These are phyloP conservation scores for Aspergillus piperis DNA, from an alignment of 2,329 filamentous ascomycete genomes.

Conservation along the genomic window DNA sequence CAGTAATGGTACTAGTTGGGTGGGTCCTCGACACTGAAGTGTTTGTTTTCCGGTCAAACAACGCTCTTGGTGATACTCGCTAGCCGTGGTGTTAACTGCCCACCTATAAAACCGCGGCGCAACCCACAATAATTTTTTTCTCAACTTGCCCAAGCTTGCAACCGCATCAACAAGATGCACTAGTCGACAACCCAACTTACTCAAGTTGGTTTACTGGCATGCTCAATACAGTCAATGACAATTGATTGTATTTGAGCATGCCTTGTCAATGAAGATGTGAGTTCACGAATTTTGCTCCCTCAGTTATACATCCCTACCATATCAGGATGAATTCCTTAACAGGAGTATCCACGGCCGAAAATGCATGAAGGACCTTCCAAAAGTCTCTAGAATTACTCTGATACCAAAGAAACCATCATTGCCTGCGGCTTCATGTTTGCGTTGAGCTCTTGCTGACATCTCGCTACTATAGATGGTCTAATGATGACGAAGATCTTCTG, in stretches of 20 bases:
- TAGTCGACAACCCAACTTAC: neutral
- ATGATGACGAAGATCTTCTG: conserved; percentile 1
- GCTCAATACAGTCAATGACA: neutral
- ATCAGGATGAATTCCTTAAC: too few relatives aligned
- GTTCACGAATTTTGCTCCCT: too few relatives aligned
- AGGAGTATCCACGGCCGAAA: too few relatives aligned
- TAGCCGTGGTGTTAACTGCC: conserved; percentile 17
- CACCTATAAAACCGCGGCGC: conserved; percentile 21
- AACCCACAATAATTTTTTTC: conserved; percentile 26
- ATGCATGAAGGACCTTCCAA: too few relatives aligned
- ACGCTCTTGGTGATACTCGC: conserved; percentile 11
- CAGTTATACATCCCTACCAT: too few relatives aligned
- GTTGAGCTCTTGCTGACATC: too few relatives aligned
- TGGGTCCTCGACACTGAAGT: neutral
- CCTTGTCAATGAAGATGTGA: neutral
- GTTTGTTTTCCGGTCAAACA: conserved; percentile 25
- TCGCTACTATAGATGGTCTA: neutral
- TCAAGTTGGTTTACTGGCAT: neutral
- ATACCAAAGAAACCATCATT: too few relatives aligned
- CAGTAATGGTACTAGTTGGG: neutral
- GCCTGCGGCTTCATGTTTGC: too few relatives aligned
- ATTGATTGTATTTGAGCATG: neutral
- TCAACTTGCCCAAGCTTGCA: conserved; percentile 20
- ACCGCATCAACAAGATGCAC: conserved; percentile 7
- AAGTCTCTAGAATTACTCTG: too few relatives aligned